These are phyloP conservation scores for Anethum foeniculum DNA, from an alignment of 140 eudicot genomes.

Conservation along the genomic window DNA sequence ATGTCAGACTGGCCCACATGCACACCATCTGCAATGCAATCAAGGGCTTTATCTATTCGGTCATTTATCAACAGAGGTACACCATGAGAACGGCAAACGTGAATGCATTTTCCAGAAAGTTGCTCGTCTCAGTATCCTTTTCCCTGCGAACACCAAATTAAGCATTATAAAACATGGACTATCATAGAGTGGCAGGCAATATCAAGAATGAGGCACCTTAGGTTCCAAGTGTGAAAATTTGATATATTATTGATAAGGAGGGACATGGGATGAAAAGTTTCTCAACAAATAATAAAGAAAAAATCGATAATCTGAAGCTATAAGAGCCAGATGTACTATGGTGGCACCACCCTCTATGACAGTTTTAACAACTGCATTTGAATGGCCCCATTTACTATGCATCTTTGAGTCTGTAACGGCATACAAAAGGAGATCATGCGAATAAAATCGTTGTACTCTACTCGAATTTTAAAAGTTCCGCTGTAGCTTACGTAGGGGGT, in stretches of 20 bases:
- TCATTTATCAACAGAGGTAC: conserved; percentile 79
- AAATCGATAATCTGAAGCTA: neutral
- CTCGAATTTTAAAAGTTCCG: conserved; percentile 23
- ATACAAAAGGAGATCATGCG: conserved; percentile 63
- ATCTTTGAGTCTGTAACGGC: conserved; percentile 88
- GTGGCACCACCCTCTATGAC: conserved; percentile 95
- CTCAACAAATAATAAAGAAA: neutral
- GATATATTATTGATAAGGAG: neutral
- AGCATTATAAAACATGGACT: neutral
- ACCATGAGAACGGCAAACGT: conserved; percentile 44
- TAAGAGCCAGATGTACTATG: conserved; percentile 67
- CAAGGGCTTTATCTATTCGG: conserved; percentile 68
- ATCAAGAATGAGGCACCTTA: neutral
- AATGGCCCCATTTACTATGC: conserved; percentile 81
- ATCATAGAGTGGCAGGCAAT: neutral
- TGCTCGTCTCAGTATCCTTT: conserved; percentile 62
- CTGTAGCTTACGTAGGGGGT: conserved; percentile 65
- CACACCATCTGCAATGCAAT: conserved; percentile 86
- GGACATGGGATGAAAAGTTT: neutral
- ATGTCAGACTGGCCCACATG: conserved; percentile 94
- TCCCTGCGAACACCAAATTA: conserved; percentile 40
- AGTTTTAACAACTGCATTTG: conserved; percentile 64
- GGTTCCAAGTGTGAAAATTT: neutral
- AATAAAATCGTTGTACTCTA: conserved; percentile 22
- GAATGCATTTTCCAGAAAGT: conserved; percentile 61